Percentiles rank a stretch among this genome's conserved stretches.
phyloP scores from a whole-genome alignment of 2,329 filamentous ascomycete species.

The Pestalotiopsis sp. region DNA sequence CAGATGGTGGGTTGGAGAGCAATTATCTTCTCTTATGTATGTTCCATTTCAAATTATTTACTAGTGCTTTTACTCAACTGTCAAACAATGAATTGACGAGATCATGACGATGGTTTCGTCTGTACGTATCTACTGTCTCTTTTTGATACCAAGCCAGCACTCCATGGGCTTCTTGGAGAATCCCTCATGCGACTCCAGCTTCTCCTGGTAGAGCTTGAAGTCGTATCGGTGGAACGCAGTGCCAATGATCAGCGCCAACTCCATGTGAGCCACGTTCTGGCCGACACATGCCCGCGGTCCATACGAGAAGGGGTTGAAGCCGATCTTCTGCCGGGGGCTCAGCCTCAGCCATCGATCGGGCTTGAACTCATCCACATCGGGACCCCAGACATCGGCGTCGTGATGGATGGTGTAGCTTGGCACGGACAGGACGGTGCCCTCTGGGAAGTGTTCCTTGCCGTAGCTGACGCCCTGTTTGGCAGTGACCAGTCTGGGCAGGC shows the following conservation, averaged over 20 bases:
- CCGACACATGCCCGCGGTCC: slow-evolving; percentile 8
- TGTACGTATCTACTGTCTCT: neutral
- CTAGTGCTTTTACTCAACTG: too few species aligned
- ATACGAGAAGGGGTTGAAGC: slow-evolving; percentile 10
- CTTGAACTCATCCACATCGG: slow-evolving; percentile 11
- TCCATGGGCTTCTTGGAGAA: slow-evolving; percentile 10
- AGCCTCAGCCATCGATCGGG: slow-evolving; percentile 8
- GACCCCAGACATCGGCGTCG: slow-evolving; percentile 9
- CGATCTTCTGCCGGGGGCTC: slow-evolving; percentile 1
- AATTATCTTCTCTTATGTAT: too few species aligned
- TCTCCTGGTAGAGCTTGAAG: slow-evolving; percentile 4
- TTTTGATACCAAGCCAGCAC: slow-evolving; percentile 8
- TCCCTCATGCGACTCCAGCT: slow-evolving; percentile 7
- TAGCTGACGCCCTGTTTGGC: neutral
- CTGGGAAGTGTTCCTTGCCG: slow-evolving; percentile 5
- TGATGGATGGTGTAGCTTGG: slow-evolving; percentile 11
- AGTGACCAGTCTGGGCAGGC: slow-evolving; percentile 2
- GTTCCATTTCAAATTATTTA: too few species aligned
- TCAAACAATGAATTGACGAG: too few species aligned
- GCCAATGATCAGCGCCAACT: slow-evolving; percentile 5
- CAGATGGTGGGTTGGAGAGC: too few species aligned
- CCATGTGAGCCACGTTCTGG: slow-evolving; percentile 10
- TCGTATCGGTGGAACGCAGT: slow-evolving; percentile 9
- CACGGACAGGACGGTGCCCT: slow-evolving; percentile 8
- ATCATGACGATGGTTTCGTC: neutral